Base-by-base conservation (phyloP, 768 basidiomycete species). In the Lyophyllum decastes region DNA sequence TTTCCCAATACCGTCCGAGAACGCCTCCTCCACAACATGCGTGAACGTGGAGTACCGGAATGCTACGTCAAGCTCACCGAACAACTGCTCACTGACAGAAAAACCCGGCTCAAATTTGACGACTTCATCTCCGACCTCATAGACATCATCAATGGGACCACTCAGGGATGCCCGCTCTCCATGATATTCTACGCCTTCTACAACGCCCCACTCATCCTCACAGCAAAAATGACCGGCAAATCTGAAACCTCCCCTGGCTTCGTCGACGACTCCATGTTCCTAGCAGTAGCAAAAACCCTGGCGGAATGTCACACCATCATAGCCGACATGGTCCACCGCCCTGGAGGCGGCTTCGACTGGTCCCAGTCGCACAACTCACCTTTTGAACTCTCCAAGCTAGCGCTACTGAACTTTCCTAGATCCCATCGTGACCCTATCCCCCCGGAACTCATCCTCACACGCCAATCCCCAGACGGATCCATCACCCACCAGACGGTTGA, bases 1-100 rank as follows among this genome's bases (percentile, higher is more conserved):
- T 81, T 79, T 60, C 79, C 75, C 0, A 80, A 73, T 56, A 71
- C 71, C 0, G 72, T 71, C 8, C 68, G 59, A 0, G 68, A 70
- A 0, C 21, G 61, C 0, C 71, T 80, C 0, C 27, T 72, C 0
- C 69, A 75, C 55, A 71, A 76, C 50, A 58, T 79, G 54, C 48
- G 61, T 12, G 65, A 62, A 51, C 24, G 62, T 0, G 21, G 72
- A 0, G 66, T 77, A 0, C 72, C 77, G 2, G 24, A 49, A 2
- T 44, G 41, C 12, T 69, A 69, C 44, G 59, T 71, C 0, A 41
- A 61, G 0, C 66, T 66, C 46, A 24, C 40, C 12, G n/a, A 12
- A 4, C 16, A 19, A 1, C 30, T 50, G 49, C 43, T 54, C 10
- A 22, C 52, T 2, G 8, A 25, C 6, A 19, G 52, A 0, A 17